Evolutionary conservation across 2,329 filamentous ascomycete genomes (phyloP).

Genomic region (Aureobasidium musti): DNA sequence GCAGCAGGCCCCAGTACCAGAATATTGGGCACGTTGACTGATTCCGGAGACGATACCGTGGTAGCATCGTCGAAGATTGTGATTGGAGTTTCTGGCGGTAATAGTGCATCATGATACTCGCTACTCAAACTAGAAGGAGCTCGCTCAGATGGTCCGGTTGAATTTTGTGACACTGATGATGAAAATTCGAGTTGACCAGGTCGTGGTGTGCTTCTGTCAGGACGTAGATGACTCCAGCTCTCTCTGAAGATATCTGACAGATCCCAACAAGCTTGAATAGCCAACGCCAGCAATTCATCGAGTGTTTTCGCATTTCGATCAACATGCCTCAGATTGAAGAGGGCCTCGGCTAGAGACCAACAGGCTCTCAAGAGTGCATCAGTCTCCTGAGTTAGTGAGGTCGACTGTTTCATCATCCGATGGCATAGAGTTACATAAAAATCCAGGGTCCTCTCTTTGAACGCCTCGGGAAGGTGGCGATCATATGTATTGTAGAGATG

Average conservation of each 20-base stretch:
- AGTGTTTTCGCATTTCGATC: conserved; percentile 69
- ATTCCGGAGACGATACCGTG: conserved; percentile 70
- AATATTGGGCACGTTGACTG: conserved; percentile 76
- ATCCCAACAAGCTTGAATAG: conserved; percentile 93
- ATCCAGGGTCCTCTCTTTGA: conserved; percentile 85
- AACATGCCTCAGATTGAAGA: conserved; percentile 86
- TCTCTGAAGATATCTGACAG: conserved; percentile 90
- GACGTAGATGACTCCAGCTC: conserved; percentile 85
- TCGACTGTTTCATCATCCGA: conserved; percentile 91
- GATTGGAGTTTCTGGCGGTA: conserved; percentile 82
- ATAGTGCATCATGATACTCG: conserved; percentile 48
- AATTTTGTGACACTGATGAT: background rate
- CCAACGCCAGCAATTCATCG: conserved; percentile 77
- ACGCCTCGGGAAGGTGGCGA: conserved; percentile 77
- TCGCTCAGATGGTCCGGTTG: conserved; percentile 36
- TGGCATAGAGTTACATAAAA: conserved; percentile 95
- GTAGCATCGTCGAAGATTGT: conserved; percentile 91
- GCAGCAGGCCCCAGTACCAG: conserved; percentile 73
- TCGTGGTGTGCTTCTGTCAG: conserved; percentile 81
- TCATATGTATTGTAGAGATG: conserved; percentile 94
- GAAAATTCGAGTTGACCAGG: conserved; percentile 77
- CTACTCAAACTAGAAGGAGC: conserved; percentile 51
- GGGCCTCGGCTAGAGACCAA: conserved; percentile 88
- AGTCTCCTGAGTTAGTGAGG: conserved; percentile 74
- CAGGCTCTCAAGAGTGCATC: conserved; percentile 82